Percentiles rank a stretch among this genome's conserved stretches.
phyloP scores from a whole-genome alignment of 768 basidiomycete species.

The Boletus patriciae region DNA sequence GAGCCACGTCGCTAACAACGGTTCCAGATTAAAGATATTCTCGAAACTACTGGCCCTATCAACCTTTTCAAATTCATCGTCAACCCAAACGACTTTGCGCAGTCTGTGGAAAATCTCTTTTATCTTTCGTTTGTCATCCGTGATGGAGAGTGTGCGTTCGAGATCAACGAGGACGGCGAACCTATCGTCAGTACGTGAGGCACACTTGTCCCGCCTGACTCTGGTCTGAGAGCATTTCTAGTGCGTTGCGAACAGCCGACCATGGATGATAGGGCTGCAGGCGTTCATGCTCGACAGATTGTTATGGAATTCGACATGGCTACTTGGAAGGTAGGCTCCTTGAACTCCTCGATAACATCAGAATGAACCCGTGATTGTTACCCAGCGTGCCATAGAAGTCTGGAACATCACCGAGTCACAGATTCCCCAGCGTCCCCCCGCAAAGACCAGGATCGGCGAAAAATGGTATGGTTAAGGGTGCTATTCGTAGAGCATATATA shows the following conservation, averaged over 20 bases:
- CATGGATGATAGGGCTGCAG: slow-evolving; percentile 60
- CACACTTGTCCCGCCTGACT: neutral
- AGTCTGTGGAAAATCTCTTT: slow-evolving; percentile 96
- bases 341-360: neutral
- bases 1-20: neutral
- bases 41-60: slow-evolving; percentile 49
- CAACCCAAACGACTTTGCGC: slow-evolving; percentile 88
- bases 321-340: slow-evolving; percentile 71
- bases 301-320: slow-evolving; percentile 91
- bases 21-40: slow-evolving; percentile 58
- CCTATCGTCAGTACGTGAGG: slow-evolving; percentile 67
- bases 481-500: slow-evolving; percentile 1
- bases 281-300: slow-evolving; percentile 76
- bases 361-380: neutral
- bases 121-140: slow-evolving; percentile 91
- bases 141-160: slow-evolving; percentile 77
- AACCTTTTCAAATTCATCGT: slow-evolving; percentile 88
- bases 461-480: slow-evolving; percentile 67
- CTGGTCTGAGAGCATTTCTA: slow-evolving; percentile 25
- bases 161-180: slow-evolving; percentile 65
- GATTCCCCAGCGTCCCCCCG: slow-evolving; percentile 73
- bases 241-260: slow-evolving; percentile 65
- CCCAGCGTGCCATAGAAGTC: slow-evolving; percentile 80
- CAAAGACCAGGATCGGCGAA: slow-evolving; percentile 53
- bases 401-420: slow-evolving; percentile 75